These are phyloP conservation scores for Aspergillus terreus DNA, from an alignment of 2,329 filamentous ascomycete genomes.

Conservation along the genomic window DNA sequence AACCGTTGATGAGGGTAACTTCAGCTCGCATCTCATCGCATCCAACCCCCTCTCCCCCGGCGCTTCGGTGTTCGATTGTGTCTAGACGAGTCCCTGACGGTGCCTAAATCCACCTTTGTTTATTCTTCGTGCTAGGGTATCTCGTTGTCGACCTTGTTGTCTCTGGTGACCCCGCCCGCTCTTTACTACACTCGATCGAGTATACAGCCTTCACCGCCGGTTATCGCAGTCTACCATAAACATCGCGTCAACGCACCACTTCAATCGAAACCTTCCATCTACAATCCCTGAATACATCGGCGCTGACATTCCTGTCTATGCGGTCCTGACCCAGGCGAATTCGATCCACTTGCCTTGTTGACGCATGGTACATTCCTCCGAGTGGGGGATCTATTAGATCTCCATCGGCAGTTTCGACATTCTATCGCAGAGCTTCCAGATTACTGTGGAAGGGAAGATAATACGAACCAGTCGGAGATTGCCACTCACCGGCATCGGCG, in stretches of 20 bases:
- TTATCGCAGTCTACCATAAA: background rate
- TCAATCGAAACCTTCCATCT: background rate
- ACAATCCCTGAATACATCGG: too few species aligned
- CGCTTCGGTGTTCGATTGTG: background rate
- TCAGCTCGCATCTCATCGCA: background rate
- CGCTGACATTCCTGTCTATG: background rate
- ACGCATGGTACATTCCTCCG: slow-evolving; percentile 43
- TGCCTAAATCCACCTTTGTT: background rate
- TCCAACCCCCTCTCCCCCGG: slow-evolving; percentile 4
- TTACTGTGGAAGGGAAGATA: slow-evolving; percentile 6
- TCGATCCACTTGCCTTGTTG: slow-evolving; percentile 12
- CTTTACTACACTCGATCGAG: background rate
- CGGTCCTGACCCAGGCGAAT: slow-evolving; percentile 1
- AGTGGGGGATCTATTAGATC: slow-evolving; percentile 44
- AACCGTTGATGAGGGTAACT: slow-evolving; percentile 31
- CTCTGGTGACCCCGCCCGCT: background rate
- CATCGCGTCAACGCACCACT: background rate
- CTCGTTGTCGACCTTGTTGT: background rate
- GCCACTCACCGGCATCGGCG: background rate
- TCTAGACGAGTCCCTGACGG: too few species aligned
- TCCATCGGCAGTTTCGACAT: slow-evolving; percentile 38
- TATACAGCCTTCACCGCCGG: background rate
- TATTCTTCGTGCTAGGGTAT: background rate
- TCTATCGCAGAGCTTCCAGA: slow-evolving; percentile 21
- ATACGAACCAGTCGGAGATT: background rate